Conservation (phyloP, 352 stramenopile species). For the Phytophthora pistaciae region DNA sequence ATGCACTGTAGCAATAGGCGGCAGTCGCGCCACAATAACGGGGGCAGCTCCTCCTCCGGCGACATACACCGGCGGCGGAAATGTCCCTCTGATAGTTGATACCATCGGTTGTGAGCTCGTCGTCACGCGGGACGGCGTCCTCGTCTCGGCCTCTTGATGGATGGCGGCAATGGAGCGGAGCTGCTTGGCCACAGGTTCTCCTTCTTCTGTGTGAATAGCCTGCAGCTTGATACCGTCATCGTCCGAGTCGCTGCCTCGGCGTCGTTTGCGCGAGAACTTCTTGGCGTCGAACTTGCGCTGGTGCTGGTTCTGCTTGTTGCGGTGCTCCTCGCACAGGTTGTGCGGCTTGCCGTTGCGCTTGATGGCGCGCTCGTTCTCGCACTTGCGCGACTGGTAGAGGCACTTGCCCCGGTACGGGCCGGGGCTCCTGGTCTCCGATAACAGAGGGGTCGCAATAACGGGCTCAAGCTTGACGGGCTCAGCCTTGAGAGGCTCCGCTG, state of each 20-base stretch:
- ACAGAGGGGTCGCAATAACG: not conserved
- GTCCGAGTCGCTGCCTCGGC: slow-evolving; percentile 32
- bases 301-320: slow-evolving; percentile 83
- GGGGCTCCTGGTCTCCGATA: slow-evolving; percentile 16
- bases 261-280: slow-evolving; percentile 71
- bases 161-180: slow-evolving; percentile 6
- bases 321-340: slow-evolving; percentile 84
- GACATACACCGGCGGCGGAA: slow-evolving; percentile 1
- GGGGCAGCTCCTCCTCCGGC: slow-evolving; percentile 3
- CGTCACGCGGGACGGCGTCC: not conserved
- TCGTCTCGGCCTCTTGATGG: slow-evolving; percentile 8
- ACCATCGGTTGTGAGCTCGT: slow-evolving; percentile 2
- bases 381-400: slow-evolving; percentile 83
- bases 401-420: slow-evolving; percentile 68
- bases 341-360: slow-evolving; percentile 84
- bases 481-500: too few relatives aligned
- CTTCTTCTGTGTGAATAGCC: not conserved
- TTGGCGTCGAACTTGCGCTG: slow-evolving; percentile 88
- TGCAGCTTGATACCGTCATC: slow-evolving; percentile 19
- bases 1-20: slow-evolving; percentile 13
- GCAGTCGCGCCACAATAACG: slow-evolving; percentile 6
- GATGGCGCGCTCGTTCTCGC: slow-evolving; percentile 81
- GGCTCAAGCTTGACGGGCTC: not conserved
- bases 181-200: slow-evolving; percentile 9
- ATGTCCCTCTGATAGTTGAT: slow-evolving; percentile 13